Base-by-base conservation (phyloP, 306 rosid genomes). In the Trifolium pratense region DNA sequence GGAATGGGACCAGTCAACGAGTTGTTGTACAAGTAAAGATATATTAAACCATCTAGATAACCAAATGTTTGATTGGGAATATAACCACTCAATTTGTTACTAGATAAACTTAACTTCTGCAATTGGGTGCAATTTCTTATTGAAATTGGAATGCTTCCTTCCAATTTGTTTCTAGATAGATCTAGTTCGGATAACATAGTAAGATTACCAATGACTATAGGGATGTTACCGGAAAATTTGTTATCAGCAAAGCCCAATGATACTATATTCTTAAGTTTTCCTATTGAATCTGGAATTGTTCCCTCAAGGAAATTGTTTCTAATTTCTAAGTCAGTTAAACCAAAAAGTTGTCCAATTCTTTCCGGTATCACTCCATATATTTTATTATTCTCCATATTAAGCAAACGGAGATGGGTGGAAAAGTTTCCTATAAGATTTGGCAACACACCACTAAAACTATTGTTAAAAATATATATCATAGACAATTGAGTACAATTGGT, bases 381-480 rank as follows among this genome's bases (percentile, higher is more conserved):
- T 45, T 71, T 60, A 59, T 66, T 76, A 9, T 0, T 0, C 0
- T 1, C 3, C 29, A 81, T 18, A 3, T 0, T 0, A 37, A 75
- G 20, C 0, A 0, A 0, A 6, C 1, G 0, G 0, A 48, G 21
- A 15, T 48, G 1, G 15, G 3, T 17, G 1, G 82, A 72, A 0
- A 77, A 40, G 17, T 77, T 81, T 26, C 79, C 72, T 18, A 77
- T 31, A 13, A 21, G n/a, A 16, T 51, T 2, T 5, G 85, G 82
- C 32, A 81, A 37, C 7, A 0, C 16, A 8, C 82, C 76, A 11
- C 82, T 76, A 39, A 81, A 53, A 10, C 9, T 18, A 72, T 81
- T 81, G 0, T 0, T 0, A 77, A 9, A 1, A 0, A 0, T 2
- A 73, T 5, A 0, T 0, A 0, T 8, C n/a, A n/a, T n/a, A n/a